Evolutionary conservation across 805 yeast genomes (phyloP).

Genomic region (Ogataea pini): DNA sequence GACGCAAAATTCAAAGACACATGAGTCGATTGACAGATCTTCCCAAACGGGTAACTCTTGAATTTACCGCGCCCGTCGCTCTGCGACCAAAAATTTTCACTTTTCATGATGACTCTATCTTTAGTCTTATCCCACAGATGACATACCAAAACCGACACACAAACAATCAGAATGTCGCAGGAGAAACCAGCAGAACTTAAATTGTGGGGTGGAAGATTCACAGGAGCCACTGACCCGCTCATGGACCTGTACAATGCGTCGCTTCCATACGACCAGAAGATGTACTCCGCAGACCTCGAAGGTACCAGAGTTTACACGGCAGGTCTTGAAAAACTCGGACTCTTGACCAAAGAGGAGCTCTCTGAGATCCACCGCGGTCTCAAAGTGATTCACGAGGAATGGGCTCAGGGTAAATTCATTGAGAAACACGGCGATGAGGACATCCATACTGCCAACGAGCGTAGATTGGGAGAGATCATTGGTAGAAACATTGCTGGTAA

Average conservation of each 20-base stretch:
- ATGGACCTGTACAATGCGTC: constrained; percentile 98
- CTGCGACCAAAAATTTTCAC: constrained; percentile 3
- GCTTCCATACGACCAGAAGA: constrained; percentile 89
- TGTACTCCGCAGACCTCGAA: constrained; percentile 91
- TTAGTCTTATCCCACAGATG: not conserved
- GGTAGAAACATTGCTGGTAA: constrained; percentile 94
- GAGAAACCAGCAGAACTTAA: constrained; percentile 63
- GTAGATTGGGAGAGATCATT: constrained; percentile 94
- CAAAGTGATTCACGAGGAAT: constrained; percentile 68
- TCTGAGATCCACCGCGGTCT: constrained; percentile 82
- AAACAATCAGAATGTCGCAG: constrained; percentile 1
- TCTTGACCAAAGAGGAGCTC: constrained; percentile 73
- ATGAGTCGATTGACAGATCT: not conserved
- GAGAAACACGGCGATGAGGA: constrained; percentile 94
- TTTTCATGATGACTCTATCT: not conserved
- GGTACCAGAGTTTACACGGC: constrained; percentile 93
- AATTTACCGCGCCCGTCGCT: constrained; percentile 5
- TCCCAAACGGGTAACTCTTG: constrained; percentile 2
- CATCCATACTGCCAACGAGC: constrained; percentile 97
- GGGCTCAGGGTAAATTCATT: constrained; percentile 68
- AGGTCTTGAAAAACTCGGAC: constrained; percentile 78
- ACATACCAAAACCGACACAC: too few species aligned
- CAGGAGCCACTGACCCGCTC: constrained; percentile 94
- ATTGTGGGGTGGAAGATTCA: constrained; percentile 98
- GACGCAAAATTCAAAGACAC: not conserved